phyloP scores from a whole-genome alignment of 768 basidiomycete genomes.

The Botryobasidium botryosum region DNA sequence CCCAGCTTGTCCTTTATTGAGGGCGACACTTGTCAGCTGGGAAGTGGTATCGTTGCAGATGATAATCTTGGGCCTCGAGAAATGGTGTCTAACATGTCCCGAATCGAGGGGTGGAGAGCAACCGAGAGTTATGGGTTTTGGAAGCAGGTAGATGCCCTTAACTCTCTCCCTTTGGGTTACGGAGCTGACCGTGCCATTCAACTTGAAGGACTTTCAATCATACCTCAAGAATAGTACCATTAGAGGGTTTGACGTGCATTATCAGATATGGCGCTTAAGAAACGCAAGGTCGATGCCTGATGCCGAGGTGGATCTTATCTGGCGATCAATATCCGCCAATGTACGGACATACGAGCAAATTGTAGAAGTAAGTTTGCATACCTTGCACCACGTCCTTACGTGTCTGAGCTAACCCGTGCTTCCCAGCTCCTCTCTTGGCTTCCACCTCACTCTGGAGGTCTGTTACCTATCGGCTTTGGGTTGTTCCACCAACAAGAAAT shows the following conservation, averaged over 20 bases:
- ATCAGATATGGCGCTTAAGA: slow-evolving; percentile 74
- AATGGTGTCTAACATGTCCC: slow-evolving; percentile 52
- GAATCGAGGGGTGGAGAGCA: slow-evolving; percentile 87
- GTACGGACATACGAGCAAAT: slow-evolving; percentile 76
- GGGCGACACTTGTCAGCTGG: slow-evolving; percentile 25
- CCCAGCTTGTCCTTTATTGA: slow-evolving; percentile 34
- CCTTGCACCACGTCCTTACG: too few species aligned
- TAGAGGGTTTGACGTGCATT: slow-evolving; percentile 63
- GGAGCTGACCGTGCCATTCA: slow-evolving; percentile 9
- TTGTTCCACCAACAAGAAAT: slow-evolving; percentile 74
- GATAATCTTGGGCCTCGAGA: slow-evolving; percentile 51
- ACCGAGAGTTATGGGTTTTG: slow-evolving; percentile 66
- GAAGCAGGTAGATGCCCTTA: slow-evolving; percentile 35
- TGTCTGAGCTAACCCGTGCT: not conserved
- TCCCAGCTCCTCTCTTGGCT: slow-evolving; percentile 62
- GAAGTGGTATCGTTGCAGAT: slow-evolving; percentile 67
- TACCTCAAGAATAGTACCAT: slow-evolving; percentile 39
- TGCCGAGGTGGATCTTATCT: slow-evolving; percentile 56
- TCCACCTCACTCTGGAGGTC: slow-evolving; percentile 62
- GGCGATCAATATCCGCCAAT: slow-evolving; percentile 51
- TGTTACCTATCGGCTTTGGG: slow-evolving; percentile 73
- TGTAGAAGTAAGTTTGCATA: slow-evolving; percentile 44
- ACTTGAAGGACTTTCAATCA: slow-evolving; percentile 48
- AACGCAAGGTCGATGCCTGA: slow-evolving; percentile 55
- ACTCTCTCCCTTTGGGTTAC: slow-evolving; percentile 1